Evolutionary conservation across 2,329 filamentous ascomycete species (phyloP).

Genomic region (Cordyceps farinosa): DNA sequence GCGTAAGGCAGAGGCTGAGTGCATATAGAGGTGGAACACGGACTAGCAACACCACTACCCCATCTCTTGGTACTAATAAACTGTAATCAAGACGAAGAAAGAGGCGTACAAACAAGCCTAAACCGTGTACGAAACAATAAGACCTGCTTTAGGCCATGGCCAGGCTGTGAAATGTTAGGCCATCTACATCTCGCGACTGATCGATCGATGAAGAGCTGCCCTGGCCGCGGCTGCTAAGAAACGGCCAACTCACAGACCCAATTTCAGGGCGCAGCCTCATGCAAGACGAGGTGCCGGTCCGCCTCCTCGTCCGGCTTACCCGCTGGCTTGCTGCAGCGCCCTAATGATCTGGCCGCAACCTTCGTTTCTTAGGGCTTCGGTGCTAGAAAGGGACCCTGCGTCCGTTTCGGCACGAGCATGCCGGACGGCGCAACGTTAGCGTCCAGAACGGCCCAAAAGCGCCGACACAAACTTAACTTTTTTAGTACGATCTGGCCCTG

Average conservation of each 20-base stretch:
- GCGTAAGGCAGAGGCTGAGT: slow-evolving; percentile 10
- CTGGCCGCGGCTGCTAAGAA: too few species aligned
- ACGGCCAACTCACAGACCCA: too few species aligned
- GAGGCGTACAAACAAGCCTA: neutral
- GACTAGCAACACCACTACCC: neutral
- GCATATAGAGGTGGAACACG: neutral
- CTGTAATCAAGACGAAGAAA: neutral
- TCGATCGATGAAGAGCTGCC: too few species aligned
- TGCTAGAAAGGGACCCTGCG: neutral
- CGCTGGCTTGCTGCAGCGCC: too few species aligned
- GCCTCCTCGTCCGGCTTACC: too few species aligned
- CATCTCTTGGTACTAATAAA: neutral
- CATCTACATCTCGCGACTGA: too few species aligned
- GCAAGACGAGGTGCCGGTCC: too few species aligned
- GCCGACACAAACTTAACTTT: neutral
- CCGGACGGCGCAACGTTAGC: neutral
- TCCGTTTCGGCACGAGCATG: neutral
- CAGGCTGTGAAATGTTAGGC: neutral
- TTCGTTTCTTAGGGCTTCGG: too few species aligned
- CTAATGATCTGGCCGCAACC: too few species aligned
- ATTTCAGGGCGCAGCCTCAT: too few species aligned
- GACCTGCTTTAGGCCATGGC: neutral
- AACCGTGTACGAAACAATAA: neutral
- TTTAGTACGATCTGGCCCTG: neutral
- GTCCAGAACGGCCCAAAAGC: neutral